Evolutionary conservation across 768 basidiomycete species (phyloP), one percentile per base, ranked within the genome.

Genomic region (Clitopilus passeckerianus): DNA sequence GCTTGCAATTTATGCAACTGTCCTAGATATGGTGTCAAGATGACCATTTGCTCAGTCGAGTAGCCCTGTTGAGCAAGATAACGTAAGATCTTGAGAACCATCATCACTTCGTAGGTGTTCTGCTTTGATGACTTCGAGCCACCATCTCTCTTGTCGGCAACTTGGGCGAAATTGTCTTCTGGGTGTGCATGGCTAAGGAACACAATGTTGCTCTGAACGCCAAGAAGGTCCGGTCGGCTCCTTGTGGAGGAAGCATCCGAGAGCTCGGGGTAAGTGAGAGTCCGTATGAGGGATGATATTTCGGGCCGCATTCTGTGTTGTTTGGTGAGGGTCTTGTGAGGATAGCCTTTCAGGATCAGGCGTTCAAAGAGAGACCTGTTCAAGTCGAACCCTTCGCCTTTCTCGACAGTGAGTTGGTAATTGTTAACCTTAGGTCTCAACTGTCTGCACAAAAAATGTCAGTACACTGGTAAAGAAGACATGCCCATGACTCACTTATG

Each of bases 241-340:
- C 69, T 54, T 0, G 89, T 89, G 16, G 60, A 68, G 0, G 76
- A 67, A 0, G 83, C 85, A 59, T 90, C 88, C 0, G 72, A 64
- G 10, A 90, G 80, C 15, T 83, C 83, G 0, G 85, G 85, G 63
- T 90, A 90, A 0, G 87, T 89, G 15, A 90, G 74, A 7, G 73
- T 65, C 14, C 88, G 80, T 34, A 90, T 78, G 22, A 89, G 72
- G 0, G 76, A 64, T 6, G 89, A 86, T 12, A 90, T 89, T 61
- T 89, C 86, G 0, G 88, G 89, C 7, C 88, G 78, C 89, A 90
- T 90, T 12, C 89, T 82, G 65, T 89, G 88, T 60, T 90, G 89
- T 46, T 77, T 65, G 0, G 63, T 67, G 16, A 90, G 79, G 0
- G 78, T 83, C 53, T 70, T 63, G 65, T 90, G 87, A 0, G 88